Evolutionary conservation across 129 eudicot genomes (phyloP).

Genomic region (Flaveria ramosissima): DNA sequence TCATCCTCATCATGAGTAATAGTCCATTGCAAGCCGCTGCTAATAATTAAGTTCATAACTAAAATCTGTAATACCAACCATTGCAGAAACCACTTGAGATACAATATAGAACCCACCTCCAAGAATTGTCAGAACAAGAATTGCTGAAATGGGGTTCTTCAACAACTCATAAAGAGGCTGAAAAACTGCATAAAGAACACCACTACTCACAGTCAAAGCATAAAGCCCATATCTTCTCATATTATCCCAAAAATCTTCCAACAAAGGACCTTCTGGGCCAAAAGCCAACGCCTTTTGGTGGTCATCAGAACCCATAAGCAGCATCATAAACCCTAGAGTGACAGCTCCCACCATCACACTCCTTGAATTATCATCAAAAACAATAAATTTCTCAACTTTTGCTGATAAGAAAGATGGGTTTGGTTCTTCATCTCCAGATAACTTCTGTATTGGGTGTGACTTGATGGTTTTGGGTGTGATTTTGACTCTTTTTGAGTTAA

Average conservation of each 20-base stretch:
- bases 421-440: conserved; percentile 12
- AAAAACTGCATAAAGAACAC: conserved; percentile 64
- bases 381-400: conserved; percentile 11
- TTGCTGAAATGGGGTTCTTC: conserved; percentile 90
- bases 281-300: conserved; percentile 76
- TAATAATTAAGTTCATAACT: conserved; percentile 69
- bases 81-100: conserved; percentile 85
- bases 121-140: conserved; percentile 59
- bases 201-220: conserved; percentile 87
- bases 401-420: not conserved
- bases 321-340: conserved; percentile 57
- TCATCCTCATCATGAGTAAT: not conserved
- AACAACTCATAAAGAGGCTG: conserved; percentile 78
- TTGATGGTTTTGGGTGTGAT: conserved; percentile 31
- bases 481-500: conserved; percentile 28
- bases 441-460: not conserved
- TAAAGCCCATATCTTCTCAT: conserved; percentile 96
- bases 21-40: not conserved
- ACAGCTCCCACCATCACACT: conserved; percentile 55
- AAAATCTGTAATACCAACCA: conserved; percentile 91
- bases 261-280: conserved; percentile 91
- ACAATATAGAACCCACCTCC: conserved; percentile 78
- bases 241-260: conserved; percentile 99
- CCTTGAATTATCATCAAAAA: conserved; percentile 39
- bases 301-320: conserved; percentile 71